Evolutionary conservation across 2,329 filamentous ascomycete genomes (phyloP).

Genomic region (Claviceps digitariae): DNA sequence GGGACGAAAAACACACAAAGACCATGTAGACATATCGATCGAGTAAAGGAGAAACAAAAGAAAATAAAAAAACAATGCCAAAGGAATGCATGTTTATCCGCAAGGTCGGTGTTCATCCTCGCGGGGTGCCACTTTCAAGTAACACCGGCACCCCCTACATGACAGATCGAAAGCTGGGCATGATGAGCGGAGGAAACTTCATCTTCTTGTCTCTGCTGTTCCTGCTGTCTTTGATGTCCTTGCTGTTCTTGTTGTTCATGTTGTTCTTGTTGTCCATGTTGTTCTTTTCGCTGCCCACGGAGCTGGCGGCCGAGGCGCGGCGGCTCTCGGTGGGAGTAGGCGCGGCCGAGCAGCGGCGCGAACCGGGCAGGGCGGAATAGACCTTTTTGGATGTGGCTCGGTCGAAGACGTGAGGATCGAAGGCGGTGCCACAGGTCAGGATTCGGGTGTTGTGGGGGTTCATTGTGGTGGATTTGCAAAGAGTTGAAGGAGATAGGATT

Average conservation of each 20-base stretch:
- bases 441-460: not conserved
- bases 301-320: constrained; percentile 1
- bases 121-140: no score
- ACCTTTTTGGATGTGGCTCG: not conserved
- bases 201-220: not conserved
- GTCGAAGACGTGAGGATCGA: not conserved
- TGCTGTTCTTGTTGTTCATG: constrained; percentile 1
- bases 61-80: not conserved
- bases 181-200: not conserved
- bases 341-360: not conserved
- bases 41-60: not conserved
- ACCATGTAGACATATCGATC: no score
- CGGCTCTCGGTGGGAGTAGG: not conserved
- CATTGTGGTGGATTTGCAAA: not conserved
- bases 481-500: not conserved
- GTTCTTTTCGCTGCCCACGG: not conserved
- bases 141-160: constrained; percentile 1
- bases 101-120: no score
- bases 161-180: constrained; percentile 5
- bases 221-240: not conserved
- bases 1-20: no score
- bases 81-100: no score
- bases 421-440: not conserved
- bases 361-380: constrained; percentile 5
- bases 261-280: not conserved